These are phyloP conservation scores for Thuja plicata DNA, from an alignment of 83 land plant species.

Conservation along the genomic window DNA sequence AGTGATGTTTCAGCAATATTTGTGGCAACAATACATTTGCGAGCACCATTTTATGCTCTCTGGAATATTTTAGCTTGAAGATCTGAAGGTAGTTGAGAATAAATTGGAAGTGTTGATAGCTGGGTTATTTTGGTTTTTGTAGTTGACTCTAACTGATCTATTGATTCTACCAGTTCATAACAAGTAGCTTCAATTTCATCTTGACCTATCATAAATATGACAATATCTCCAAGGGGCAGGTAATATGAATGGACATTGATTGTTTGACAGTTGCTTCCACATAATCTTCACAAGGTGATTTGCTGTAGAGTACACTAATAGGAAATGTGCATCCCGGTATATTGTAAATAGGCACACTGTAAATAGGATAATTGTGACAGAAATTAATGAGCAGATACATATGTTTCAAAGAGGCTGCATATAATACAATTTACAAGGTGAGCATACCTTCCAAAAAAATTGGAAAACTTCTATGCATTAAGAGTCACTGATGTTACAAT, in stretches of 20 bases:
- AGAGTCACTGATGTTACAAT: slow-evolving; percentile 99
- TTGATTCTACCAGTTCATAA: slow-evolving; percentile 67
- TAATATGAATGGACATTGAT: slow-evolving; percentile 75
- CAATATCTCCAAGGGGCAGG: slow-evolving; percentile 76
- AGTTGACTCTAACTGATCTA: slow-evolving; percentile 65
- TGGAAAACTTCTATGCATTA: slow-evolving; percentile 95
- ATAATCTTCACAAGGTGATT: slow-evolving; percentile 81
- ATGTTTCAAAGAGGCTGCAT: slow-evolving; percentile 1
- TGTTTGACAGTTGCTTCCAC: slow-evolving; percentile 82
- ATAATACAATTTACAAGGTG: neutral
- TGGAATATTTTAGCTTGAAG: slow-evolving; percentile 86
- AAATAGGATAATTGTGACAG: slow-evolving; percentile 19
- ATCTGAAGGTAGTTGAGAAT: slow-evolving; percentile 96
- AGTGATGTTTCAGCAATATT: slow-evolving; percentile 99
- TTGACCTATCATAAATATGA: slow-evolving; percentile 81
- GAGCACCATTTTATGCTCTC: slow-evolving; percentile 91
- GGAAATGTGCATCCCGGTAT: slow-evolving; percentile 82
- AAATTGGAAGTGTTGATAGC: slow-evolving; percentile 85
- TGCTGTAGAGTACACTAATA: slow-evolving; percentile 58
- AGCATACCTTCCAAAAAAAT: slow-evolving; percentile 91
- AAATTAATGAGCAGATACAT: slow-evolving; percentile 3
- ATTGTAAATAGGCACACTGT: slow-evolving; percentile 75
- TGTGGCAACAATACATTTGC: slow-evolving; percentile 91
- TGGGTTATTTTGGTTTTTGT: slow-evolving; percentile 65
- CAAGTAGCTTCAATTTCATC: slow-evolving; percentile 77